These are phyloP conservation scores for Chaetomium globosum DNA, from an alignment of 2,329 filamentous ascomycete genomes.

Conservation along the genomic window DNA sequence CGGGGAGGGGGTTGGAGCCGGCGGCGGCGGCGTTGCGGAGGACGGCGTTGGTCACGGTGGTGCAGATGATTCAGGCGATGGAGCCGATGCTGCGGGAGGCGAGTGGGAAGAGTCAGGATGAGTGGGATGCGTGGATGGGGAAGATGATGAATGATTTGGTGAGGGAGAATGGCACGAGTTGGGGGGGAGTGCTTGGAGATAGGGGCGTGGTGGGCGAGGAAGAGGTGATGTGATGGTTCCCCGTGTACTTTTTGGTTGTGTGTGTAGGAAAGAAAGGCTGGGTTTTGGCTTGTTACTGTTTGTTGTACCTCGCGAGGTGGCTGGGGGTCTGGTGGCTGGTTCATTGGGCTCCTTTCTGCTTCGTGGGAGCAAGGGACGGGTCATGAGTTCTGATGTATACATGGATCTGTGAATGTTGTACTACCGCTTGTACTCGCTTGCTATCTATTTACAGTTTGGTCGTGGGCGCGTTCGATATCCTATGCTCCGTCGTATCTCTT, in stretches of 20 bases:
- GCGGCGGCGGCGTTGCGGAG: conserved; percentile 74
- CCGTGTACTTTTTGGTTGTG: conserved; percentile 14
- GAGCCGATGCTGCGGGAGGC: conserved; percentile 80
- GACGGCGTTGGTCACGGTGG: conserved; percentile 78
- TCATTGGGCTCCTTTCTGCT: conserved; percentile 3
- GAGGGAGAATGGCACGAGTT: conserved; percentile 74
- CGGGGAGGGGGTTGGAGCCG: conserved; percentile 53
- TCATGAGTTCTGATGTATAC: background rate
- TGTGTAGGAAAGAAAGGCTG: background rate
- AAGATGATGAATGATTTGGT: conserved; percentile 85
- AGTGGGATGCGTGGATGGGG: conserved; percentile 88
- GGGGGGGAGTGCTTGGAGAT: conserved; percentile 85
- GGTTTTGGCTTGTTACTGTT: no score
- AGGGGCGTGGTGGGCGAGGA: conserved; percentile 87
- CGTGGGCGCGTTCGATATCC: background rate
- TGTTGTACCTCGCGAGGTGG: background rate
- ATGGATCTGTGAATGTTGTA: background rate
- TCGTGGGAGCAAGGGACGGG: background rate
- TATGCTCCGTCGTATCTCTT: conserved; percentile 69
- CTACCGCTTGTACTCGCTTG: background rate
- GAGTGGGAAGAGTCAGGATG: conserved; percentile 84
- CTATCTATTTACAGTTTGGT: background rate
- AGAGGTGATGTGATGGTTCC: conserved; percentile 47
- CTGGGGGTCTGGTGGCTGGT: conserved; percentile 6
- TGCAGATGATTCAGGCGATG: conserved; percentile 81